A percentile compares a stretch with the other conserved stretches of the same genome.
phyloP scores from a whole-genome alignment of 768 basidiomycete species.

The Lentinula aciculospora region DNA sequence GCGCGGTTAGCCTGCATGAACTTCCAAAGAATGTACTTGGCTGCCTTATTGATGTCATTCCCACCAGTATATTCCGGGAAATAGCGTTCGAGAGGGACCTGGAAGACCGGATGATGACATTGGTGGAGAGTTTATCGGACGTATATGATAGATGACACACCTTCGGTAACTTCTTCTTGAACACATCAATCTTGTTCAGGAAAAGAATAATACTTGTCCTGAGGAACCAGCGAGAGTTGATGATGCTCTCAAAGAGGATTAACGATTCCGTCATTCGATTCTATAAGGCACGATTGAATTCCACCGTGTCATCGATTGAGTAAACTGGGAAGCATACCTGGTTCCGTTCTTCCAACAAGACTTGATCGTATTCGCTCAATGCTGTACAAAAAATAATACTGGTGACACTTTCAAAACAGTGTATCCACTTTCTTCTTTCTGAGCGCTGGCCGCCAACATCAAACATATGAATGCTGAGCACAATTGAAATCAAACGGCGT shows the following conservation, averaged over 20 bases:
- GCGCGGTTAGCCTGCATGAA: constrained; percentile 92
- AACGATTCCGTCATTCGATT: constrained; percentile 76
- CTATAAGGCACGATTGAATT: constrained; percentile 23
- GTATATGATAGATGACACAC: constrained; percentile 12
- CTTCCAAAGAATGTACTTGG: constrained; percentile 91
- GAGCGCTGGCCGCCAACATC: constrained; percentile 61
- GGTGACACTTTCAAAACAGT: constrained; percentile 59
- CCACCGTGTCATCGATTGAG: constrained; percentile 2
- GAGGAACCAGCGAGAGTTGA: constrained; percentile 78
- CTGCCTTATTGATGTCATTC: constrained; percentile 87
- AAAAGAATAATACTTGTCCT: constrained; percentile 63
- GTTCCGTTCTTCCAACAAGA: constrained; percentile 59
- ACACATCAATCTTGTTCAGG: constrained; percentile 71
- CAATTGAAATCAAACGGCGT: neutral
- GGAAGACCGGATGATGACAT: neutral
- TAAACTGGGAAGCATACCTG: constrained; percentile 35
- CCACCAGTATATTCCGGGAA: constrained; percentile 91
- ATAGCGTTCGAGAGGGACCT: constrained; percentile 65
- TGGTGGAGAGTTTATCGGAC: neutral
- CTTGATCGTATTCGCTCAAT: constrained; percentile 73
- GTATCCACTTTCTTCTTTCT: constrained; percentile 44
- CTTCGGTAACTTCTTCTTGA: constrained; percentile 55
- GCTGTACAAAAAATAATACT: constrained; percentile 70
- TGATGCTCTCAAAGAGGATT: constrained; percentile 69
- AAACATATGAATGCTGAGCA: constrained; percentile 54